phyloP scores from a whole-genome alignment of 176 grass and related monocot genomes.

The Luzula sylvatica region DNA sequence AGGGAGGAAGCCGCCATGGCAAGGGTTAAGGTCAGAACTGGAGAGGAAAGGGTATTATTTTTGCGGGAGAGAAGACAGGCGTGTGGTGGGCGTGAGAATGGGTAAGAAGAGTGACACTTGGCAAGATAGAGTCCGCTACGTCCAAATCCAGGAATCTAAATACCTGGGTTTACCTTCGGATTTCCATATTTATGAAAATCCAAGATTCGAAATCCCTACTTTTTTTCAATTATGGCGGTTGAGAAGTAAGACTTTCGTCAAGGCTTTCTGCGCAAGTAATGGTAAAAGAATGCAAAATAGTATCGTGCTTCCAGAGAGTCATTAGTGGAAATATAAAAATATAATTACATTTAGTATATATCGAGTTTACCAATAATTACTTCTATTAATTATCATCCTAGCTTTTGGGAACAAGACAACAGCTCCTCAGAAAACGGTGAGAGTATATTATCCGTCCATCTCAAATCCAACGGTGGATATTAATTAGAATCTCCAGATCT shows the following conservation, averaged over 20 bases:
- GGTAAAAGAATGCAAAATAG: too few species aligned
- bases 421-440: background rate
- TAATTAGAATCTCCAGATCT: background rate
- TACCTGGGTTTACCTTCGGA: background rate
- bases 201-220: too few species aligned
- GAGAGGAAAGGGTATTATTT: slow-evolving; percentile 4
- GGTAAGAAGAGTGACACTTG: slow-evolving; percentile 2
- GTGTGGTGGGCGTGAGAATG: slow-evolving; percentile 19
- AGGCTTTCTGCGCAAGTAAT: too few species aligned
- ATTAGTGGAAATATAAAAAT: too few species aligned
- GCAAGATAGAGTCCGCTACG: slow-evolving; percentile 8
- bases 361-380: background rate
- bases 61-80: slow-evolving; percentile 21
- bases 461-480: slow-evolving; percentile 6
- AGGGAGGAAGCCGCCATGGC: slow-evolving; percentile 39
- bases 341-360: too few species aligned
- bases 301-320: too few species aligned
- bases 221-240: too few species aligned
- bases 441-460: background rate
- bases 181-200: too few species aligned
- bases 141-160: background rate
- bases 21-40: slow-evolving; percentile 8
- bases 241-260: too few species aligned
- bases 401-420: slow-evolving; percentile 7
- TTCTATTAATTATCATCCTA: background rate